Base-by-base conservation (phyloP, 129 eudicot genomes). In the Pseudognaphalium luteoalbum region DNA sequence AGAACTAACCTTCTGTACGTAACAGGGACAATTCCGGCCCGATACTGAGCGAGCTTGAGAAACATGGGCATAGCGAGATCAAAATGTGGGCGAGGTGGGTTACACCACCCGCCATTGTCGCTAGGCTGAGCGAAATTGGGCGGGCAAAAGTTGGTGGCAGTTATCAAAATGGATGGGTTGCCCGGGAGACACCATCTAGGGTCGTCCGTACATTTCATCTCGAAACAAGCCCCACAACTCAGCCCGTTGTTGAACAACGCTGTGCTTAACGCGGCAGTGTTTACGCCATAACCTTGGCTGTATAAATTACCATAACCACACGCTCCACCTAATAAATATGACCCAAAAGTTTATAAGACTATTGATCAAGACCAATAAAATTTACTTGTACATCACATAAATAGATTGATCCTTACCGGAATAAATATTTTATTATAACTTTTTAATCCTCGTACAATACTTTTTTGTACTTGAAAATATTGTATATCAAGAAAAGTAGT, bases 1-100 rank as follows among this genome's bases (percentile, higher is more conserved):
- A 78, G 25, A 60, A 69, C 80, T 84, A 2, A 85, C 92, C 93
- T 80, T 79, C 93, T 88, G 80, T 78, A 88, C 11, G 82, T 28
- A 39, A 88, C 89, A 1, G 92, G 92, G 28, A 88, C 87, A 7
- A 88, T 88, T 8, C 92, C 92, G 21, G 92, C 92, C 0, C 85
- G 83, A 61, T 88, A 88, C 71, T 83, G 47, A 0, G 89, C 92
- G 8, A 88, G 42, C 72, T 83, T 83, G 42, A 88, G 92, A 61
- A 88, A 88, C 89, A 88, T 78, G 0, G 92, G 92, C 92, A 85
- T 85, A 59, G 92, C 87, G 50, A 88, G 89, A 66, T 88, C 92
- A 68, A 88, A 88, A 66, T 88, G 92, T 0, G 82, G 81, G 12
- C 92, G 87, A 62, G 92, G 92, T 8, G 92, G 92, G 75, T 88